Evolutionary conservation across 305 asterid genomes (phyloP).

Genomic region (Fraxinus paxiana): DNA sequence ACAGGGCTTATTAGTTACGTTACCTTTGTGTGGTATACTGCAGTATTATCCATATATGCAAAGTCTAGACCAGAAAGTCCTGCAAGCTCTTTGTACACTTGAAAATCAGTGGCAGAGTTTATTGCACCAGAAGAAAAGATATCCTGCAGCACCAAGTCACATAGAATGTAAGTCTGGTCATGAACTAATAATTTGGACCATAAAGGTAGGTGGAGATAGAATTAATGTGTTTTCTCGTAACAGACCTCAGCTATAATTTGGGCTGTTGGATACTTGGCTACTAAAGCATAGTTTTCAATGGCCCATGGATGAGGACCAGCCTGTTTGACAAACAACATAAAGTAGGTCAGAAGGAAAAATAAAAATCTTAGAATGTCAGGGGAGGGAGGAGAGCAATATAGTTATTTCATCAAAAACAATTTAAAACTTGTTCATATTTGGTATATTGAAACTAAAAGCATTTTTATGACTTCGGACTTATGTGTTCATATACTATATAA

Average conservation of each 20-base stretch:
- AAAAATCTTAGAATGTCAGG: not conserved
- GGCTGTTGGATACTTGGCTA: conserved; percentile 85
- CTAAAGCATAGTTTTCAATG: conserved; percentile 70
- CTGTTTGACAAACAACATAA: conserved; percentile 38
- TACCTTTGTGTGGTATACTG: conserved; percentile 97
- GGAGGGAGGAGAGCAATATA: not conserved
- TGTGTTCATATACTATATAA: not conserved
- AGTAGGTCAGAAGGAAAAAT: conserved; percentile 15
- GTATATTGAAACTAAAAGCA: conserved; percentile 2
- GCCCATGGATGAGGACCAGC: conserved; percentile 99
- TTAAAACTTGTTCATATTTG: not conserved
- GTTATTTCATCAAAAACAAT: not conserved
- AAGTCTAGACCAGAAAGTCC: conserved; percentile 98
- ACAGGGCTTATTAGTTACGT: not conserved
- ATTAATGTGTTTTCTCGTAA: conserved; percentile 1
- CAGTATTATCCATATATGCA: conserved; percentile 76
- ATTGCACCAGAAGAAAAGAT: conserved; percentile 77
- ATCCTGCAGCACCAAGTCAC: conserved; percentile 57
- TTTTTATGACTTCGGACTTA: not conserved
- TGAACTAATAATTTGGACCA: conserved; percentile 7
- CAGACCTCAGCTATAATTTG: conserved; percentile 80
- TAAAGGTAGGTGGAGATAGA: conserved; percentile 10
- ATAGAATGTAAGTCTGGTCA: conserved; percentile 21
- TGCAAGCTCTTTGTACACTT: conserved; percentile 82
- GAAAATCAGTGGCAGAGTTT: conserved; percentile 95